Evolutionary conservation across 1,284 basidiomycete genomes (phyloP).

Genomic region (Hypsizygus ulmarius): DNA sequence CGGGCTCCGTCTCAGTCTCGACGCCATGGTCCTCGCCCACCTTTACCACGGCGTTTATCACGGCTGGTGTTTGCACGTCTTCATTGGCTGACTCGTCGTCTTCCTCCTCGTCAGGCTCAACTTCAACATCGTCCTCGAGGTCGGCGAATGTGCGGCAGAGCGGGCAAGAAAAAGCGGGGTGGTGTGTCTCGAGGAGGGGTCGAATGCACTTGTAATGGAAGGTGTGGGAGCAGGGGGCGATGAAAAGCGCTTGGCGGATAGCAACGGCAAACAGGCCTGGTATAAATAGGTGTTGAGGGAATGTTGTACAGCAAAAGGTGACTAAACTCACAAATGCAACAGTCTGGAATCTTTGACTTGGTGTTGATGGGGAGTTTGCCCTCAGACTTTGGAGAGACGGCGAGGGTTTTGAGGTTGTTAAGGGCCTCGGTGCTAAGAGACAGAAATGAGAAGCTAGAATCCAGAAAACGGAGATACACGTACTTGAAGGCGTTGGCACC

Average conservation of each 20-base stretch:
- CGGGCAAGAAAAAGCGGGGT: conserved; percentile 94
- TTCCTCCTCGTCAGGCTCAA: conserved; percentile 40
- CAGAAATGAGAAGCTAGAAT: not conserved
- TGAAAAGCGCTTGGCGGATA: conserved; percentile 95
- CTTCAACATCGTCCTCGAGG: conserved; percentile 94
- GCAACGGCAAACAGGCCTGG: conserved; percentile 88
- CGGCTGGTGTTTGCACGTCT: not conserved
- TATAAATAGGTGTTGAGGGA: not conserved
- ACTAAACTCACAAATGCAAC: conserved; percentile 80
- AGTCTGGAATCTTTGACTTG: conserved; percentile 75
- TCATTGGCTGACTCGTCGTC: conserved; percentile 1
- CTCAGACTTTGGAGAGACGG: conserved; percentile 33
- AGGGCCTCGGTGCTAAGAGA: conserved; percentile 39
- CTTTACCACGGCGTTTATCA: conserved; percentile 1
- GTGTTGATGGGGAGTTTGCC: conserved; percentile 4
- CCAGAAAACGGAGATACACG: conserved; percentile 33
- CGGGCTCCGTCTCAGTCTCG: conserved; percentile 59
- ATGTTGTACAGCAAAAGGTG: not conserved
- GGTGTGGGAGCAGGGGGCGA: conserved; percentile 94
- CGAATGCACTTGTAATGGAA: conserved; percentile 99
- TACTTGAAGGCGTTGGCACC: conserved; percentile 94
- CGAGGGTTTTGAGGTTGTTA: conserved; percentile 76
- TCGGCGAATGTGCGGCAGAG: conserved; percentile 93
- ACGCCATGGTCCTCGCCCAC: conserved; percentile 39
- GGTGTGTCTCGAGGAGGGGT: conserved; percentile 82